Evolutionary conservation across 805 yeast genomes (phyloP).

Genomic region (Candida tammaniensis): DNA sequence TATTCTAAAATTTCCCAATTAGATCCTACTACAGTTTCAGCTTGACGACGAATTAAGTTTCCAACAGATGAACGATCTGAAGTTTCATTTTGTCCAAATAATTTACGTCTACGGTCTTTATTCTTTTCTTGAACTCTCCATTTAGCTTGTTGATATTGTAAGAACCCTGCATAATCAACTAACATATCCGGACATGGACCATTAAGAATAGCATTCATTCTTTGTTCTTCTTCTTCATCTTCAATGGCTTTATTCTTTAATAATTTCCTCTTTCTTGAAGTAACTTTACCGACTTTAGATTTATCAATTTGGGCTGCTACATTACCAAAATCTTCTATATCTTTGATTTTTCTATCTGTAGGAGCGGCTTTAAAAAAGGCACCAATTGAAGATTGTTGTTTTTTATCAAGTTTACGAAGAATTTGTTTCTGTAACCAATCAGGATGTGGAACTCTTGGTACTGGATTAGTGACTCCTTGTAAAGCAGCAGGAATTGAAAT

Average conservation of each 20-base stretch:
- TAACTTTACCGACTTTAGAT: slow-evolving; percentile 44
- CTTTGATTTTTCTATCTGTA: slow-evolving; percentile 43
- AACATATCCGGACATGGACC: slow-evolving; percentile 64
- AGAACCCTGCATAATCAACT: slow-evolving; percentile 65
- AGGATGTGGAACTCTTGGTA: slow-evolving; percentile 91
- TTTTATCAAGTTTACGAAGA: slow-evolving; percentile 55
- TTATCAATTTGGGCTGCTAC: slow-evolving; percentile 22
- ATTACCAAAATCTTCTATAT: slow-evolving; percentile 72
- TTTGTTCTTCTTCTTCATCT: slow-evolving; percentile 45
- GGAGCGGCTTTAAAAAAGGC: slow-evolving; percentile 52
- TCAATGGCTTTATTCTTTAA: slow-evolving; percentile 16
- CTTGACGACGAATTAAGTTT: slow-evolving; percentile 69
- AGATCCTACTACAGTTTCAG: slow-evolving; percentile 71
- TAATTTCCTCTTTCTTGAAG: slow-evolving; percentile 44
- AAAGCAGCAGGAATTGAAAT: slow-evolving; percentile 97
- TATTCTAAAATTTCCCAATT: slow-evolving; percentile 87
- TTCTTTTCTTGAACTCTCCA: slow-evolving; percentile 81
- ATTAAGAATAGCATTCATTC: slow-evolving; percentile 44
- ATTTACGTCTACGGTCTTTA: slow-evolving; percentile 63
- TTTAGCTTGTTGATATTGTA: slow-evolving; percentile 76
- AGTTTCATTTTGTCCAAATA: slow-evolving; percentile 70
- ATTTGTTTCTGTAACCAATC: slow-evolving; percentile 81
- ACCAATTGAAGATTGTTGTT: slow-evolving; percentile 66
- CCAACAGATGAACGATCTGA: slow-evolving; percentile 62
- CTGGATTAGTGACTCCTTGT: slow-evolving; percentile 85